A percentile compares a stretch with the other conserved stretches of the same genome.
These are phyloP conservation scores for Bonnemaisonia californica DNA, from an alignment of 31 red algal species.

Conservation along the genomic window DNA sequence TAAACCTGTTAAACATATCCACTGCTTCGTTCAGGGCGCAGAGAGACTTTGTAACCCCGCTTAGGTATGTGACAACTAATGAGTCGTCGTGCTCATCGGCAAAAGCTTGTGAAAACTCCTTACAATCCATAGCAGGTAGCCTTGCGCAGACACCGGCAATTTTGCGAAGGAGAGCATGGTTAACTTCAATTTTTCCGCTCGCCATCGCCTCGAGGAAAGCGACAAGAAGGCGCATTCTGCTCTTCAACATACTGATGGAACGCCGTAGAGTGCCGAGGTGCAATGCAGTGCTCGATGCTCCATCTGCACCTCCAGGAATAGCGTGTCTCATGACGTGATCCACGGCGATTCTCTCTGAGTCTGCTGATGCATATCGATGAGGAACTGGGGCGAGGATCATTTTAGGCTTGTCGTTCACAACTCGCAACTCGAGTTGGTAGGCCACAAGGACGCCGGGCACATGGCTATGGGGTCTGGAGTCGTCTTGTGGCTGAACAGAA, in stretches of 20 bases:
- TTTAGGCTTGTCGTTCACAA: conserved; percentile 46
- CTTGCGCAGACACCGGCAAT: conserved; percentile 60
- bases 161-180: conserved; percentile 52
- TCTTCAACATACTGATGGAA: conserved; percentile 65
- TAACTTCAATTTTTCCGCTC: conserved; percentile 52
- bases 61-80: conserved; percentile 58
- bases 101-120: conserved; percentile 53
- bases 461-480: neutral
- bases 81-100: conserved; percentile 63
- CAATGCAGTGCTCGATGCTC: conserved; percentile 43
- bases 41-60: conserved; percentile 67
- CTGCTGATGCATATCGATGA: conserved; percentile 68
- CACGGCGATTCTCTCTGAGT: conserved; percentile 81
- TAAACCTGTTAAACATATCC: conserved; percentile 67
- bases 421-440: conserved; percentile 63
- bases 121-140: conserved; percentile 60
- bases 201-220: conserved; percentile 63
- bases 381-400: conserved; percentile 57
- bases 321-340: conserved; percentile 78
- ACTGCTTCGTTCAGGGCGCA: conserved; percentile 73
- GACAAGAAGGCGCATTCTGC: conserved; percentile 47
- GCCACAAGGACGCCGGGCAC: conserved; percentile 34
- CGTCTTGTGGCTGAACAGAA: neutral
- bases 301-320: conserved; percentile 58
- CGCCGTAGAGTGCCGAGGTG: conserved; percentile 60